Conservation (phyloP, 306 rosid species). For the Sicyos baderoa region DNA sequence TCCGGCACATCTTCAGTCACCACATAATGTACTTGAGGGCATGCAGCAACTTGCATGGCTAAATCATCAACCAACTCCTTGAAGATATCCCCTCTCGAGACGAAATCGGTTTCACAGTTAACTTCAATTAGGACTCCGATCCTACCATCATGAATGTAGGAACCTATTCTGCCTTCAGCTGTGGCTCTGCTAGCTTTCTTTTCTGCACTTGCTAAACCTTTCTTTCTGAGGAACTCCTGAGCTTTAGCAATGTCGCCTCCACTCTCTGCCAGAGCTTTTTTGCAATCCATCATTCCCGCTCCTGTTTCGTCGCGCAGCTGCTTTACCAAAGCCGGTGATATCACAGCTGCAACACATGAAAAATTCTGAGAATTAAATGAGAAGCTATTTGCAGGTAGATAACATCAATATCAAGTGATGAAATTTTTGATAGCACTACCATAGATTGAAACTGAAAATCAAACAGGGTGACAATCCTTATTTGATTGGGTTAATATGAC, state of each 20-base stretch:
- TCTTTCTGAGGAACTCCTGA: conserved; percentile 75
- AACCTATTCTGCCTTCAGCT: conserved; percentile 92
- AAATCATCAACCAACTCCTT: conserved; percentile 92
- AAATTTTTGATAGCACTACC: not conserved
- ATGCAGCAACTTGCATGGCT: conserved; percentile 98
- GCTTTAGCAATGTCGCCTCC: conserved; percentile 46
- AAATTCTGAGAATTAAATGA: conserved; percentile 18
- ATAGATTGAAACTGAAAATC: not conserved
- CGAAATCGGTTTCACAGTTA: conserved; percentile 97
- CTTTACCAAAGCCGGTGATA: conserved; percentile 23
- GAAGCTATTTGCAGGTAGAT: conserved; percentile 11
- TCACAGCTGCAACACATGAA: conserved; percentile 43
- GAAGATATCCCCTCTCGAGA: conserved; percentile 84
- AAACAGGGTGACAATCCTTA: not conserved
- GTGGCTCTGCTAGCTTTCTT: conserved; percentile 89
- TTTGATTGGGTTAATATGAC: not conserved
- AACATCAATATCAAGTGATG: not conserved
- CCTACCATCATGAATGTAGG: conserved; percentile 87
- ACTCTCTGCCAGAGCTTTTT: conserved; percentile 70
- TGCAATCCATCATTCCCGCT: conserved; percentile 99
- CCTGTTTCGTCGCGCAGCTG: conserved; percentile 65
- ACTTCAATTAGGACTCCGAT: conserved; percentile 83
- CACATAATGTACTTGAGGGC: conserved; percentile 78
- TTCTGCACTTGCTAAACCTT: conserved; percentile 95
- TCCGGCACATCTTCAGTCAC: conserved; percentile 72